These are phyloP conservation scores for Vicia faba DNA, from an alignment of 306 rosid genomes.

Conservation along the genomic window DNA sequence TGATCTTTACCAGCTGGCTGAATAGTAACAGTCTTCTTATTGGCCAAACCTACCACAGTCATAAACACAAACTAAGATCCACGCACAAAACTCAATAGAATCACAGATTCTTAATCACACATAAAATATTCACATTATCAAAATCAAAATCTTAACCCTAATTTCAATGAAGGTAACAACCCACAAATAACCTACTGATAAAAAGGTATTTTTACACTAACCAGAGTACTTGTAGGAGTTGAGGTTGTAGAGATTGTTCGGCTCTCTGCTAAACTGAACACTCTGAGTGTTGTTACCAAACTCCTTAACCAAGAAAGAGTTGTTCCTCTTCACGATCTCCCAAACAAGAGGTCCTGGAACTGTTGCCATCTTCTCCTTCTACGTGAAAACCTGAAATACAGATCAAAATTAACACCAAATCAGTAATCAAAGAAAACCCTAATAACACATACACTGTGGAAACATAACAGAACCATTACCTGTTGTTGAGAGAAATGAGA, in stretches of 20 bases:
- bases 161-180: background rate
- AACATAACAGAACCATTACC: background rate
- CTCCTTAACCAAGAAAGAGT: conserved; percentile 81
- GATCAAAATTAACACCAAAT: conserved; percentile 14
- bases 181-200: background rate
- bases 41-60: conserved; percentile 77
- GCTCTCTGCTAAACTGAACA: conserved; percentile 83
- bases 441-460: no score
- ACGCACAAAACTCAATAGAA: background rate
- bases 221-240: conserved; percentile 85
- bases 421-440: background rate
- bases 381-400: conserved; percentile 37
- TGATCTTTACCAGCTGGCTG: conserved; percentile 76
- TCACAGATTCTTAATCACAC: background rate
- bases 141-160: background rate
- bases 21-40: conserved; percentile 88
- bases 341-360: conserved; percentile 85
- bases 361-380: conserved; percentile 56
- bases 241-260: conserved; percentile 79
- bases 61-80: background rate
- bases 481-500: background rate
- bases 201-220: conserved; percentile 11
- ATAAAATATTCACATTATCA: background rate
- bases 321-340: conserved; percentile 94
- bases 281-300: conserved; percentile 78